Evolutionary conservation across 495 filamentous ascomycete species (phyloP).

Genomic region (Penicillium egyptiacum): DNA sequence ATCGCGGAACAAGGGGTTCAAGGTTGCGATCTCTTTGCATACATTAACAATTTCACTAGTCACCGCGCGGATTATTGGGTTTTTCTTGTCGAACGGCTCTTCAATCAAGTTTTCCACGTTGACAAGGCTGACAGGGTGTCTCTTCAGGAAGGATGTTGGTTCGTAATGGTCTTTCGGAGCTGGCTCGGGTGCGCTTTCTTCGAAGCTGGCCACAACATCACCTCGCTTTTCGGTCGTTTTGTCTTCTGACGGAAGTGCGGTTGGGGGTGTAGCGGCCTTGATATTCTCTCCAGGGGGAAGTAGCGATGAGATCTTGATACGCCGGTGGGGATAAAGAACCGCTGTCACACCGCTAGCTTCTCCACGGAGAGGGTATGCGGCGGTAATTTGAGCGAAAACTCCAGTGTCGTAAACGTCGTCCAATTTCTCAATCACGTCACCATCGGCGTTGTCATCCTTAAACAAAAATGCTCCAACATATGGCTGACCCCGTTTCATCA

Average conservation of each 20-base stretch:
- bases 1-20: conserved; percentile 95
- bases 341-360: conserved; percentile 79
- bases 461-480: conserved; percentile 97
- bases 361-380: conserved; percentile 82
- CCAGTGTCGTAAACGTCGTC: conserved; percentile 93
- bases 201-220: conserved; percentile 96
- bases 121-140: conserved; percentile 87
- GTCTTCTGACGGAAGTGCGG: conserved; percentile 55
- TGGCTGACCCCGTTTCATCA: conserved; percentile 96
- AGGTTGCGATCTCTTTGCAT: conserved; percentile 90
- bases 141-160: conserved; percentile 85
- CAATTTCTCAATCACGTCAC: conserved; percentile 81
- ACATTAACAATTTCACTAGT: conserved; percentile 98
- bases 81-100: conserved; percentile 86
- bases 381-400: conserved; percentile 96
- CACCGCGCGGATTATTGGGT: conserved; percentile 79
- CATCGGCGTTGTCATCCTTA: conserved; percentile 91
- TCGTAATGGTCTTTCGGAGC: conserved; percentile 65
- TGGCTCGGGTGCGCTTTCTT: conserved; percentile 61
- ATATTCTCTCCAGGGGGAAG: conserved; percentile 60
- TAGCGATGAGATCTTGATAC: conserved; percentile 84
- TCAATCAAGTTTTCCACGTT: conserved; percentile 92
- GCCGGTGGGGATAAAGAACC: conserved; percentile 91
- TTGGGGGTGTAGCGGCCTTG: conserved; percentile 39
- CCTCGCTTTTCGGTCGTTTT: conserved; percentile 71